Base-by-base conservation (phyloP, 345 rosid genomes). In the Gossypium arboreum region DNA sequence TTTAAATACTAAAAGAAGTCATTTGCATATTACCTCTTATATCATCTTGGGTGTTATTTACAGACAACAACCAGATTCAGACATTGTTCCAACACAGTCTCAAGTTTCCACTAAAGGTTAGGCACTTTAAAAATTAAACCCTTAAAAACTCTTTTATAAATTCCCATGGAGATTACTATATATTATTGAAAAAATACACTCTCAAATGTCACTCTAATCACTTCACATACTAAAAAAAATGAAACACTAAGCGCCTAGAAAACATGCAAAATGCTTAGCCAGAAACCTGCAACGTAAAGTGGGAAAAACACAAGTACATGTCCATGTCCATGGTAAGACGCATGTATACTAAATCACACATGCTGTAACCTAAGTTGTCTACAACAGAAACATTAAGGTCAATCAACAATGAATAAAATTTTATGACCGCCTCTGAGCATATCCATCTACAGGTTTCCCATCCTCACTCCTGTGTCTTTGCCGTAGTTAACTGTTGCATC, bases 391-490 rank as follows among this genome's bases (percentile, higher is more conserved):
- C 16, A 69, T 20, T 34, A 70, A 59, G 48, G 63, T 51, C 56
- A 76, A 61, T 57, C 62, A 73, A 75, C 58, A 13, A 72, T 17
- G 71, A 70, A 74, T 51, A 69, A 56, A 61, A 3, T 34, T 57
- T 58, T 34, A 9, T 27, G 18, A 2, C 27, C 9, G 22, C 34
- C 15, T 56, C 20, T 7, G 2, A 68, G 50, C 51, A 8, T 20
- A 41, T 44, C 4, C 52, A 58, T 44, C 81, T 90, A 94, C 16
- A 91, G 64, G 81, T 83, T 85, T 74, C 89, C 95, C 98, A 92
- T 92, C 80, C 89, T 81, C 12, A 92, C 83, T 15, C 98, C 97
- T 0, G 86, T 73, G 68, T 88, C 97, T 83, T 85, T 78, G 61
- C 43, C 25, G 58, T 81, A 80, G 22, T 83, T 74, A 67, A 68